Evolutionary conservation across 2,329 filamentous ascomycete species (phyloP).

Genomic region (Fonsecaea nubica): DNA sequence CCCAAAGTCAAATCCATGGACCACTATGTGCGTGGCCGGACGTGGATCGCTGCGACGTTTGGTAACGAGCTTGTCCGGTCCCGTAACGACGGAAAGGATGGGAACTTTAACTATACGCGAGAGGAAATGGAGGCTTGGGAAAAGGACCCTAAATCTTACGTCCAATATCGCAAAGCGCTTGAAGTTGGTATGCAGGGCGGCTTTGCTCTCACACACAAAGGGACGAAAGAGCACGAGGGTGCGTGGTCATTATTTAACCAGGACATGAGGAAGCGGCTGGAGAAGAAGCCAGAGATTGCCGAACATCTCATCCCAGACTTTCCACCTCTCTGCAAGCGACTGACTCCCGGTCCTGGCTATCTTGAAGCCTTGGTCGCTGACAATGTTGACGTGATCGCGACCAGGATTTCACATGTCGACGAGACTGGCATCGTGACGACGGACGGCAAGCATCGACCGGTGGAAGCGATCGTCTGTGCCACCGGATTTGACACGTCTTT

Average conservation of each 20-base stretch:
- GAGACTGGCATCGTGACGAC: slow-evolving; percentile 37
- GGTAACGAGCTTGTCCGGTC: slow-evolving; percentile 36
- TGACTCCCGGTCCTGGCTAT: slow-evolving; percentile 56
- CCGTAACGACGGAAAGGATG: slow-evolving; percentile 39
- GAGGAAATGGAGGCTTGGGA: slow-evolving; percentile 40
- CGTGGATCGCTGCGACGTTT: slow-evolving; percentile 43
- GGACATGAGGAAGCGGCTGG: slow-evolving; percentile 38
- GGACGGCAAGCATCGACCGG: slow-evolving; percentile 44
- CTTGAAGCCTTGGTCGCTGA: slow-evolving; percentile 39
- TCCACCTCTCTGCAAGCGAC: slow-evolving; percentile 51
- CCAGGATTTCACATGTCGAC: slow-evolving; percentile 29
- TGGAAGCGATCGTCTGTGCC: slow-evolving; percentile 49
- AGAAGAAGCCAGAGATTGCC: slow-evolving; percentile 45
- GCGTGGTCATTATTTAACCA: slow-evolving; percentile 30
- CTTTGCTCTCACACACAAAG: slow-evolving; percentile 38
- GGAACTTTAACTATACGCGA: slow-evolving; percentile 42
- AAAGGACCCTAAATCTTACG: slow-evolving; percentile 37
- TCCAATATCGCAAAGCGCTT: slow-evolving; percentile 47
- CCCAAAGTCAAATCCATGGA: slow-evolving; percentile 41
- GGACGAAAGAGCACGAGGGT: slow-evolving; percentile 32
- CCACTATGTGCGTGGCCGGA: slow-evolving; percentile 42
- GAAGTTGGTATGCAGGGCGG: slow-evolving; percentile 42
- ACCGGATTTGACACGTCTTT: slow-evolving; percentile 50
- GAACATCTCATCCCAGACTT: slow-evolving; percentile 51
- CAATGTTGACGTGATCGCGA: slow-evolving; percentile 35